Conservation (phyloP, 1,284 basidiomycete species). For the Peniophora sp. region DNA sequence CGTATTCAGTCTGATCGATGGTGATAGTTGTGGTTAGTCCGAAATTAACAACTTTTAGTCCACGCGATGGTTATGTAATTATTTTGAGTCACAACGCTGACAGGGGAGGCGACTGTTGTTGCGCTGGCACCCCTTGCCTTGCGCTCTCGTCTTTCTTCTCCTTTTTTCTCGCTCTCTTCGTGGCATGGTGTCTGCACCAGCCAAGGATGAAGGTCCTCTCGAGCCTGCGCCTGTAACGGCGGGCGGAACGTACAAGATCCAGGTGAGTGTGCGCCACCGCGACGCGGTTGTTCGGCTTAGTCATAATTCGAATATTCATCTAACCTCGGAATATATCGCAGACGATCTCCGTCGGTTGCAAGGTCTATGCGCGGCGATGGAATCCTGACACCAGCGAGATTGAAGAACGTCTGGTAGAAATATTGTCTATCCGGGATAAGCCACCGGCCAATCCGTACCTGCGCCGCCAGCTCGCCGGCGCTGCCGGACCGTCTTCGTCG, state of each 20-base stretch:
- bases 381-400: constrained; percentile 55
- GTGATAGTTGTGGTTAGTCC: too few species aligned
- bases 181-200: constrained; percentile 9
- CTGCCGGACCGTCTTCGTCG: constrained; percentile 14
- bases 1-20: too few species aligned
- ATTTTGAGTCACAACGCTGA: too few species aligned
- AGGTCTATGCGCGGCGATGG: constrained; percentile 83
- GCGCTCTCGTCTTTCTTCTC: background rate
- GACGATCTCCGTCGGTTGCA: constrained; percentile 87
- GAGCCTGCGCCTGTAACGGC: constrained; percentile 60
- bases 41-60: too few species aligned
- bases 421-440: constrained; percentile 87
- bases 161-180: background rate
- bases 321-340: constrained; percentile 12
- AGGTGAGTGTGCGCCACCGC: constrained; percentile 38
- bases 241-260: constrained; percentile 69
- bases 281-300: constrained; percentile 10
- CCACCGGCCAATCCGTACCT: constrained; percentile 52
- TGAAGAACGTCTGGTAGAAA: constrained; percentile 89
- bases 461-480: constrained; percentile 9
- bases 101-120: background rate
- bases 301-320: constrained; percentile 5
- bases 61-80: too few species aligned
- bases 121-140: background rate
- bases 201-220: constrained; percentile 34